Percentiles rank a stretch among this genome's conserved stretches.
phyloP scores from a whole-genome alignment of 768 basidiomycete species.

The Guyanaporus albipodus region DNA sequence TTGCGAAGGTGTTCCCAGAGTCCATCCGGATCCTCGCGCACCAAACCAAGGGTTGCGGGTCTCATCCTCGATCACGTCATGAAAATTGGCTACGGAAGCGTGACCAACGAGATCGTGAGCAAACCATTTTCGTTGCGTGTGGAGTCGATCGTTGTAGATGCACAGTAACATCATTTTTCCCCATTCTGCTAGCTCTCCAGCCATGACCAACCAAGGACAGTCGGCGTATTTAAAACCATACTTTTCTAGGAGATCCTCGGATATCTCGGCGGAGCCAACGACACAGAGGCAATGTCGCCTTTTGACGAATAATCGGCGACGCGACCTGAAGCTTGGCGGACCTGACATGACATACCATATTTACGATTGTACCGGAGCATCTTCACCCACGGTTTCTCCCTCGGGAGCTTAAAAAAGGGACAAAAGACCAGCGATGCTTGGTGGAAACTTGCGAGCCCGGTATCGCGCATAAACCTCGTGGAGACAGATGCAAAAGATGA shows the following conservation, averaged over 20 bases:
- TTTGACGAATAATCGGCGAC: not conserved
- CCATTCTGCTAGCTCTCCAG: slow-evolving; percentile 18
- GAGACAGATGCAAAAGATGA: not conserved
- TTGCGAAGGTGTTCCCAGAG: not conserved
- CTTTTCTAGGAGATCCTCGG: slow-evolving; percentile 44
- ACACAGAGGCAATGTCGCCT: slow-evolving; percentile 12
- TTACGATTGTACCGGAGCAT: not conserved
- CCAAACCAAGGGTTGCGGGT: slow-evolving; percentile 22
- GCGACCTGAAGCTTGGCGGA: not conserved
- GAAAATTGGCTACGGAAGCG: slow-evolving; percentile 3
- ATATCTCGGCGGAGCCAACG: slow-evolving; percentile 39
- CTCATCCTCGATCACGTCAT: slow-evolving; percentile 15
- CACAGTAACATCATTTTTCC: slow-evolving; percentile 12
- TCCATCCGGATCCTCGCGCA: not conserved
- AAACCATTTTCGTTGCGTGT: slow-evolving; percentile 11
- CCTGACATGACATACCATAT: not conserved
- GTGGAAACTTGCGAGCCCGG: not conserved
- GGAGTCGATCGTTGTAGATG: slow-evolving; percentile 8
- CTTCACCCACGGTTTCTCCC: not conserved
- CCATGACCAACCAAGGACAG: slow-evolving; percentile 17
- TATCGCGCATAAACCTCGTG: not conserved
- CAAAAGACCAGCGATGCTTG: not conserved
- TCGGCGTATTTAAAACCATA: slow-evolving; percentile 39
- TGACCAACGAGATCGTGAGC: slow-evolving; percentile 13
- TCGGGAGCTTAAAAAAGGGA: not conserved